Evolutionary conservation across 768 basidiomycete species (phyloP).

Genomic region (Clitopilus hobsonii): DNA sequence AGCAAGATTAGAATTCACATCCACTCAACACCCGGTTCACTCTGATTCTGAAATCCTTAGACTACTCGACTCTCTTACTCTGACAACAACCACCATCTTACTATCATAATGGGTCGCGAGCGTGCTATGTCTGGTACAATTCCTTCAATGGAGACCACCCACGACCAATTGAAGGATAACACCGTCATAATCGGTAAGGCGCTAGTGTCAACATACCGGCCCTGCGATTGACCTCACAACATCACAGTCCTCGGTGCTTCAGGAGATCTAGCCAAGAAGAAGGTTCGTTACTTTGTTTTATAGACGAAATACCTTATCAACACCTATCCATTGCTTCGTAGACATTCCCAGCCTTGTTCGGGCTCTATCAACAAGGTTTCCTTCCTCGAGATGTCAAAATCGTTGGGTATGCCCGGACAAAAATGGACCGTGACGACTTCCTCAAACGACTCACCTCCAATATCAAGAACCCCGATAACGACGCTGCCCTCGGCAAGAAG

Average conservation of each 20-base stretch:
- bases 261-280: constrained; percentile 98
- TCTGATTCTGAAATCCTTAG: not conserved
- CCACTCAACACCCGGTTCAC: constrained; percentile 8
- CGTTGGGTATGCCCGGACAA: constrained; percentile 95
- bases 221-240: constrained; percentile 8
- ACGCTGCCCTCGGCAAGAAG: constrained; percentile 49
- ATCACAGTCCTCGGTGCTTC: constrained; percentile 85
- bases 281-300: constrained; percentile 42
- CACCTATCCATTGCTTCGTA: constrained; percentile 25
- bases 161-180: constrained; percentile 77
- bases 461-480: constrained; percentile 74
- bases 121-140: constrained; percentile 76
- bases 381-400: constrained; percentile 85
- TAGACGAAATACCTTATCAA: not conserved
- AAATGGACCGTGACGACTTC: constrained; percentile 85
- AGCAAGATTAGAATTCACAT: constrained; percentile 6
- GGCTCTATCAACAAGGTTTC: constrained; percentile 74
- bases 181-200: constrained; percentile 80
- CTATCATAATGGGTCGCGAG: constrained; percentile 36
- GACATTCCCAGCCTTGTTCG: constrained; percentile 96
- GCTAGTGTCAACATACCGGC: constrained; percentile 7
- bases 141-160: constrained; percentile 79
- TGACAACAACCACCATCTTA: constrained; percentile 7
- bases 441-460: constrained; percentile 79
- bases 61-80: constrained; percentile 11